A percentile compares a stretch with the other conserved stretches of the same genome.
Evolutionary conservation across 352 stramenopile species (phyloP).

Genomic region (Globisporangium nodosum): DNA sequence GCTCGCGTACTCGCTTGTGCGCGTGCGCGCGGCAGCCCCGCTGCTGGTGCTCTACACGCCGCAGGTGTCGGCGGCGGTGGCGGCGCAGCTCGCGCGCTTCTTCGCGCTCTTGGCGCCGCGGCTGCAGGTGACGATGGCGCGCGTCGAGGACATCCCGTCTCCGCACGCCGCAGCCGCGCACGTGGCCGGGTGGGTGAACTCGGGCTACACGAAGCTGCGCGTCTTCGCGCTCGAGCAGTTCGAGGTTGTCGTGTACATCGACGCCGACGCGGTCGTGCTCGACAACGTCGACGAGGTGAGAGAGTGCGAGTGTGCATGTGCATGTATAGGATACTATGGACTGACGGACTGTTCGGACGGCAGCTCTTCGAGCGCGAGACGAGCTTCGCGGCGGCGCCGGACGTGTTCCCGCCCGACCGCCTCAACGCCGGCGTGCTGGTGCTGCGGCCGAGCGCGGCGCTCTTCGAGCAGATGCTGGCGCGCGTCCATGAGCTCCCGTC

Average conservation of each 20-base stretch:
- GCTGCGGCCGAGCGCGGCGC: constrained; percentile 32
- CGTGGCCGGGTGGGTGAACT: constrained; percentile 36
- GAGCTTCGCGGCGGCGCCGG: constrained; percentile 69
- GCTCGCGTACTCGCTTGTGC: constrained; percentile 26
- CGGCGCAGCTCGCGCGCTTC: constrained; percentile 21
- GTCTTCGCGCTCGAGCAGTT: constrained; percentile 67
- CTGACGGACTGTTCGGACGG: too few relatives aligned
- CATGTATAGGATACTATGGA: neutral
- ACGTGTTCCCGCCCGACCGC: constrained; percentile 79
- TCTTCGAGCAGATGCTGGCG: constrained; percentile 54
- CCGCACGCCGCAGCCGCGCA: constrained; percentile 14
- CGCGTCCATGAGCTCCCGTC: constrained; percentile 34
- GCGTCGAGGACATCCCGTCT: constrained; percentile 24
- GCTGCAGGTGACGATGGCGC: constrained; percentile 12
- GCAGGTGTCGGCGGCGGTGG: constrained; percentile 17
- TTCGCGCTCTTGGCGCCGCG: constrained; percentile 7
- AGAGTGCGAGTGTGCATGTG: neutral
- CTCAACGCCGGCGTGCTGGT: constrained; percentile 86
- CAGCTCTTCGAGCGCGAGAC: constrained; percentile 44
- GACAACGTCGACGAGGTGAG: constrained; percentile 57
- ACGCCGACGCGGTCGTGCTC: constrained; percentile 75
- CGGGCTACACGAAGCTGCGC: constrained; percentile 35
- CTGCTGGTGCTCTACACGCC: constrained; percentile 30
- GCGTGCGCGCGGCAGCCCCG: constrained; percentile 8
- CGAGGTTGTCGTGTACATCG: constrained; percentile 82